Base-by-base conservation (phyloP, 2,329 filamentous ascomycete species). In the Microdochium trichocladiopsis region DNA sequence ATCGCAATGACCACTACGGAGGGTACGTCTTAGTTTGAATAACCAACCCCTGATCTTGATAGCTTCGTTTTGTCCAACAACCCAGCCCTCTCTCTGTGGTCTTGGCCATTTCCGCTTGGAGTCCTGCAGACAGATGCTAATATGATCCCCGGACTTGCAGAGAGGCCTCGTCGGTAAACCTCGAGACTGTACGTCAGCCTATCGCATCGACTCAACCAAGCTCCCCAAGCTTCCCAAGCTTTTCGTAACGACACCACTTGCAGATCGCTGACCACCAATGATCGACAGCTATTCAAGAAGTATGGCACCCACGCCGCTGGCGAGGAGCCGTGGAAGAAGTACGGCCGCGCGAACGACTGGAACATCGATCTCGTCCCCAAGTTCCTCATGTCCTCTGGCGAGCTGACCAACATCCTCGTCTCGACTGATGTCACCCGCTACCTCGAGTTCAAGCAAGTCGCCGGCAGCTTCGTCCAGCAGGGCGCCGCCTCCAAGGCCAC, bases 341-440 rank as follows among this genome's bases (percentile, higher is more conserved):
- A 96, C 71, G 93, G 93, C 63, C 88, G 94, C 55, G 79, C 86
- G 69, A 96, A 96, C 75, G 93, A 97, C 81, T 99, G 94, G 94
- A 97, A 96, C 79, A 95, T 99, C 72, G 95, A 99, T 69, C 82
- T 99, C 56, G 92, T 99, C 49, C 93, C 94, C 61, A 99, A 99
- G 81, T 86, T 99, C 66, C 83, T 99, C 71, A 97, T 99, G 92
- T 91, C 93, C 55, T 96, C 95, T 58, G 94, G 94, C 72, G 93
- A 99, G 76, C 80, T 99, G 68, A 97, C 93, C 70, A 97, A 97
- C 75, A 96, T 99, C 66, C 85, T 99, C 67, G 91, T 96, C 58
- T 96, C 92, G 50, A 97, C 93, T 73, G 91, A 96, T 62, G 88
- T 91, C 60, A 91, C 88, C 64, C 80, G 87, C 72, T 92, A 92